Base-by-base conservation (phyloP, 2,329 filamentous ascomycete genomes). In the Coleophoma eucalyptorum region DNA sequence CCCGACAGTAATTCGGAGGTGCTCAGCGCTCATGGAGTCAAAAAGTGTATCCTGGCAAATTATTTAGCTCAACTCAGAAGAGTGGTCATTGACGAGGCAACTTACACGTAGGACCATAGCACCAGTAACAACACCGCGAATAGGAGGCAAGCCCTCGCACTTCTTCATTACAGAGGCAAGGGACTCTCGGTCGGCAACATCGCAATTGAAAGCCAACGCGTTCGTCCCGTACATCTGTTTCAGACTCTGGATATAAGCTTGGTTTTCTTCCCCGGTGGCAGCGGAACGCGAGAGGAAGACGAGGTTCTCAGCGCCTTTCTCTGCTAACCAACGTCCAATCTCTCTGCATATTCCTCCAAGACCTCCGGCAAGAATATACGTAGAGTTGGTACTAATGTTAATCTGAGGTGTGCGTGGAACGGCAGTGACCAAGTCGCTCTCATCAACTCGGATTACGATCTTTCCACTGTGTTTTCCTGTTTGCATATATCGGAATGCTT, bases 401-500 rank as follows among this genome's bases (percentile, higher is more conserved):
- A 44, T 19, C 42, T 44, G 18, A 26, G 42, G 19, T 8, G 26
- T 26, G 26, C 26, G 26, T 4, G 21, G 18, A 32, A 44, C 16
- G 4, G n/a, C 18, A 16, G 42, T n/a, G 10, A 44, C 42, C 15
- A 26, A 15, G 21, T 44, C 7, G 18, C 48, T 26, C 12, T 50
- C 37, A 4, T 42, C 35, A 2, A 50, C 38, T 0, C 46, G 57
- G 2, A 70, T 47, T 8, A 72, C 62, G 8, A 73, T 64, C 46
- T 75, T 75, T 0, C 72, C 73, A 8, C 72, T 64, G 46, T 73
- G 71, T 2, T 65, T 56, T 0, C 71, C 72, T 20, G 60, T 60
- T 50, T 73, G 70, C 62, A 75, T 66, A 11, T 64, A 55, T 32
- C 54, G 34, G 20, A 56, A 56, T 19, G 49, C 51, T 10, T 49